Evolutionary conservation across 495 filamentous ascomycete genomes (phyloP).

Genomic region (Lophiostoma macrostomum): DNA sequence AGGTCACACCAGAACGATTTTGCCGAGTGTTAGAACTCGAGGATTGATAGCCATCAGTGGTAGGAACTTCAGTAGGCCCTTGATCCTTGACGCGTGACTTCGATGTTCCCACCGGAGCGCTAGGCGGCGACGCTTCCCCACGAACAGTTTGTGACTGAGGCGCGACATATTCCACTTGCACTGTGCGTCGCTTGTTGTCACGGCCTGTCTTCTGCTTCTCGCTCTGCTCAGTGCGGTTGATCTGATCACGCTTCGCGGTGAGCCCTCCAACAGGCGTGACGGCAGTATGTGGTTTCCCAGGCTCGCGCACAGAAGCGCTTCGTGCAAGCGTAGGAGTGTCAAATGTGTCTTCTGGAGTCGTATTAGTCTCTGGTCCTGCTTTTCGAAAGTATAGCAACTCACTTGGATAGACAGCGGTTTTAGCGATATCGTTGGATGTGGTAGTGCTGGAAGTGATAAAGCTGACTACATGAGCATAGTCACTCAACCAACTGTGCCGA

Average conservation of each 20-base stretch:
- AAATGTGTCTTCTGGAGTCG: slow-evolving; percentile 45
- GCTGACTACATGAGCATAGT: slow-evolving; percentile 90
- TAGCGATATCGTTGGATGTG: slow-evolving; percentile 78
- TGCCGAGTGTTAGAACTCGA: slow-evolving; percentile 40
- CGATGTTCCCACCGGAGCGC: slow-evolving; percentile 37
- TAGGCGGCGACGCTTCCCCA: slow-evolving; percentile 51
- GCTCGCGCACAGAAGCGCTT: slow-evolving; percentile 88
- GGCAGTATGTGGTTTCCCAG: slow-evolving; percentile 65
- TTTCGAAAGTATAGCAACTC: slow-evolving; percentile 38
- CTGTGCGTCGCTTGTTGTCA: slow-evolving; percentile 88
- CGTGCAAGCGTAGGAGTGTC: slow-evolving; percentile 69
- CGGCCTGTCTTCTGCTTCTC: slow-evolving; percentile 62
- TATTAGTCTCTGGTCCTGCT: slow-evolving; percentile 34
- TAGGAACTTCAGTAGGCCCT: slow-evolving; percentile 47
- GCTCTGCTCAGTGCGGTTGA: slow-evolving; percentile 64
- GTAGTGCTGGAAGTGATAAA: slow-evolving; percentile 96
- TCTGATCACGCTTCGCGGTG: slow-evolving; percentile 68
- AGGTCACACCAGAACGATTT: slow-evolving; percentile 45
- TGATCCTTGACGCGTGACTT: slow-evolving; percentile 52
- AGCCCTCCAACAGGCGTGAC: slow-evolving; percentile 60
- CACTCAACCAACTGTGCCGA: slow-evolving; percentile 95
- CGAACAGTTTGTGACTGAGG: slow-evolving; percentile 76
- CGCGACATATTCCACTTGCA: slow-evolving; percentile 97
- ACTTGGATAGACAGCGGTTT: slow-evolving; percentile 68
- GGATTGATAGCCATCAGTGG: slow-evolving; percentile 28